Evolutionary conservation across 192 early-diverging fungal species (phyloP).

Genomic region (Backusella parvicylindrica): DNA sequence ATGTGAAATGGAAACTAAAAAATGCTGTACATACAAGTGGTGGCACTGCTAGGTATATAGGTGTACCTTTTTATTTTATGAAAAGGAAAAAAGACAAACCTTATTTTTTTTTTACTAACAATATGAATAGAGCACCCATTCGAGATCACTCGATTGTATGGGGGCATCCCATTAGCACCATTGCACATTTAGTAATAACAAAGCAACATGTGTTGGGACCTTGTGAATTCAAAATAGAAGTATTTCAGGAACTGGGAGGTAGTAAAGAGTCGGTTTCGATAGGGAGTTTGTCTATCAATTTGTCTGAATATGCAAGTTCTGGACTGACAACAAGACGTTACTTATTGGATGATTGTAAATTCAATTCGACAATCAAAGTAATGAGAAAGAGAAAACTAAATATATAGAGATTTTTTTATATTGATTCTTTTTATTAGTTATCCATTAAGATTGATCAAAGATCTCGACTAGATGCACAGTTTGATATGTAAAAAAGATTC

Average conservation of each 20-base stretch:
- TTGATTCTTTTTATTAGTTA: conserved; percentile 22
- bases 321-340: conserved; percentile 51
- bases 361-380: conserved; percentile 81
- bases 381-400: background rate
- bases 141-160: conserved; percentile 55
- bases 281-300: conserved; percentile 69
- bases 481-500: conserved; percentile 34
- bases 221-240: conserved; percentile 67
- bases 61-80: background rate
- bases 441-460: conserved; percentile 34
- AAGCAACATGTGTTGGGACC: conserved; percentile 72
- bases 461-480: conserved; percentile 14
- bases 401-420: too few species aligned
- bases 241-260: conserved; percentile 60
- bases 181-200: conserved; percentile 60
- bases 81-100: background rate
- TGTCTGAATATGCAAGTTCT: conserved; percentile 73
- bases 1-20: conserved; percentile 73
- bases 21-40: conserved; percentile 32
- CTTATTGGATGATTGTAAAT: conserved; percentile 66
- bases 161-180: conserved; percentile 52
- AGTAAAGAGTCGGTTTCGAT: conserved; percentile 56
- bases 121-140: conserved; percentile 15
- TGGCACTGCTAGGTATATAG: conserved; percentile 35
- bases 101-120: background rate